phyloP scores from a whole-genome alignment of 2,329 filamentous ascomycete genomes.

The Alternaria consortialis region DNA sequence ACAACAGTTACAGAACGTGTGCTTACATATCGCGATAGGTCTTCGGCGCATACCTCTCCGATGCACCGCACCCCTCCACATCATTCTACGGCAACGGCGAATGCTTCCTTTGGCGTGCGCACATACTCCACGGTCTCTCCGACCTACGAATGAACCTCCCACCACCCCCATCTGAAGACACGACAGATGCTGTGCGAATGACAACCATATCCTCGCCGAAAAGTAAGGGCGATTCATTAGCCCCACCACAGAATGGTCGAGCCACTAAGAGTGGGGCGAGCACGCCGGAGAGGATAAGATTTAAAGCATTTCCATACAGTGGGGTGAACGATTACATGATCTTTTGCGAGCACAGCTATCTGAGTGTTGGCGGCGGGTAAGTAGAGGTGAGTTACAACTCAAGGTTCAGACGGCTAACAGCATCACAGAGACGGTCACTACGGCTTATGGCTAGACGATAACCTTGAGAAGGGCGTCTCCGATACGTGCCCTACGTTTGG shows the following conservation, averaged over 20 bases:
- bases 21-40: constrained; percentile 54
- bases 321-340: constrained; percentile 98
- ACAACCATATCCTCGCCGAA: constrained; percentile 62
- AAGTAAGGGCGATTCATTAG: constrained; percentile 33
- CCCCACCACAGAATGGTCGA: constrained; percentile 30
- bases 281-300: constrained; percentile 80
- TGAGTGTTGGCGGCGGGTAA: constrained; percentile 84
- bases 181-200: constrained; percentile 67
- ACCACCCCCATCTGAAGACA: constrained; percentile 74
- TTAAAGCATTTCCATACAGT: constrained; percentile 97
- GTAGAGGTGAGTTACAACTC: constrained; percentile 19
- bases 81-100: constrained; percentile 97
- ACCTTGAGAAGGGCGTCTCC: constrained; percentile 83
- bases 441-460: constrained; percentile 91
- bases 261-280: constrained; percentile 57
- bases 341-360: constrained; percentile 83
- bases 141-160: constrained; percentile 64
- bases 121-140: constrained; percentile 65
- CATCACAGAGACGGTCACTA: constrained; percentile 76
- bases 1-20: background rate
- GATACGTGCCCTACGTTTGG: constrained; percentile 89
- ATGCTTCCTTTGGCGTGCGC: constrained; percentile 89
- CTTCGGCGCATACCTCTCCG: constrained; percentile 94
- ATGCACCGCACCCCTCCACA: constrained; percentile 79
- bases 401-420: constrained; percentile 5